These are phyloP conservation scores for Cutaneotrichosporon cyanovorans DNA, from an alignment of 1,284 basidiomycete species.

Conservation along the genomic window DNA sequence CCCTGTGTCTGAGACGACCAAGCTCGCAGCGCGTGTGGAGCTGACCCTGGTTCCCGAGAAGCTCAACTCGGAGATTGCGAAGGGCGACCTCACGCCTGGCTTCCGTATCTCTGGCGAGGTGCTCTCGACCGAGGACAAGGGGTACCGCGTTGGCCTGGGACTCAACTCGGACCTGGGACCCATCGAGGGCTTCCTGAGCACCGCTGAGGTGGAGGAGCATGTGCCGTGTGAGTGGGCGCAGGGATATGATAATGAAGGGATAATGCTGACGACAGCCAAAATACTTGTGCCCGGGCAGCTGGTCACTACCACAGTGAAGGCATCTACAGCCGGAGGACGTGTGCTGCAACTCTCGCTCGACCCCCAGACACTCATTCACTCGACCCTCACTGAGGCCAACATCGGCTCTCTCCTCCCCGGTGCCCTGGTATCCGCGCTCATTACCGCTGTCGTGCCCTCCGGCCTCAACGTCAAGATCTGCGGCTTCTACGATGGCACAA, in stretches of 20 bases:
- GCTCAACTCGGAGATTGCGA: slow-evolving; percentile 75
- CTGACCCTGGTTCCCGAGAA: slow-evolving; percentile 74
- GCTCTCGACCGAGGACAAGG: slow-evolving; percentile 86
- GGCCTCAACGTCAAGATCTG: slow-evolving; percentile 86
- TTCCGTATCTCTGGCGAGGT: slow-evolving; percentile 73
- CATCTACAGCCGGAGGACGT: slow-evolving; percentile 51
- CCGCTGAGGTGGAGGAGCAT: slow-evolving; percentile 55
- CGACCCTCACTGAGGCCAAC: slow-evolving; percentile 62
- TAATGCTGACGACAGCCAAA: slow-evolving; percentile 13
- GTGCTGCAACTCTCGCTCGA: slow-evolving; percentile 48
- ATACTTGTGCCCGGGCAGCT: slow-evolving; percentile 54
- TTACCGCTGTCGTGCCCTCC: slow-evolving; percentile 68
- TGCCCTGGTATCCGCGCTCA: slow-evolving; percentile 69
- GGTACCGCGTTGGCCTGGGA: slow-evolving; percentile 83
- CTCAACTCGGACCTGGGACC: slow-evolving; percentile 50
- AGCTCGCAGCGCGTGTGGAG: slow-evolving; percentile 60
- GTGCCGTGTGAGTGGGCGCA: slow-evolving; percentile 29
- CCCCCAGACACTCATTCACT: slow-evolving; percentile 44
- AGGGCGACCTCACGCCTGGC: slow-evolving; percentile 67
- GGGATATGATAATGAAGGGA: too few relatives aligned
- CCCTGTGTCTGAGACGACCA: slow-evolving; percentile 41
- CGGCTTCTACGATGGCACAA: slow-evolving; percentile 88
- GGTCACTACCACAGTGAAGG: slow-evolving; percentile 57
- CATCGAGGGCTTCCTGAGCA: slow-evolving; percentile 65
- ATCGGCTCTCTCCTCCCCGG: slow-evolving; percentile 82